Evolutionary conservation across 306 rosid genomes (phyloP).

Genomic region (Quercus dentata): DNA sequence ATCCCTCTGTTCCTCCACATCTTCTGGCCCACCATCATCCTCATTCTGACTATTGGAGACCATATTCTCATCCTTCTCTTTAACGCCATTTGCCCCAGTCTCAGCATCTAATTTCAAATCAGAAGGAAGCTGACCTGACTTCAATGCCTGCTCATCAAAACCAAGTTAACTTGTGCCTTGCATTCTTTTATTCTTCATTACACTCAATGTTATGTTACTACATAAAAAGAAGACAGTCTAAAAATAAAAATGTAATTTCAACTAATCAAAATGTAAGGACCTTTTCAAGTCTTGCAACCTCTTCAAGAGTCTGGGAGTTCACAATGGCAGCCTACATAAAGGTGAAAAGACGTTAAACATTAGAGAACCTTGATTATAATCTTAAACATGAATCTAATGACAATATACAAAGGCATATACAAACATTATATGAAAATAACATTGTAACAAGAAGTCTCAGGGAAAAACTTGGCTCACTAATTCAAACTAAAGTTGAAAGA

Average conservation of each 20-base stretch:
- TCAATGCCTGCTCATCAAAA: slow-evolving; percentile 65
- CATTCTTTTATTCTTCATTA: no score
- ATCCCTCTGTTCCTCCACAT: slow-evolving; percentile 38
- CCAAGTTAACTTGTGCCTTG: neutral
- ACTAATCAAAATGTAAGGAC: slow-evolving; percentile 37
- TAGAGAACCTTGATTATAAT: neutral
- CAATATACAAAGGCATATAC: neutral
- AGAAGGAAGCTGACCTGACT: slow-evolving; percentile 87
- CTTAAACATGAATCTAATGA: neutral
- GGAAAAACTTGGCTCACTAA: no score
- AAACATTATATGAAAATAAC: neutral
- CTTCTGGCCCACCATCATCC: slow-evolving; percentile 39
- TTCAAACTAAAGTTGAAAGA: no score
- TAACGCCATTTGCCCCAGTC: slow-evolving; percentile 24
- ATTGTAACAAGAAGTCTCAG: no score
- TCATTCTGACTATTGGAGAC: slow-evolving; percentile 22
- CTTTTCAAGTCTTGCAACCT: slow-evolving; percentile 98
- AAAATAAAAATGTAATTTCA: neutral
- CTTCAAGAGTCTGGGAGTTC: slow-evolving; percentile 95
- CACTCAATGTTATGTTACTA: neutral
- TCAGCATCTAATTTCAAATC: slow-evolving; percentile 57
- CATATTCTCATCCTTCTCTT: slow-evolving; percentile 35
- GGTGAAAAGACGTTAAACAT: slow-evolving; percentile 21
- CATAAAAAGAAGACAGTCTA: neutral
- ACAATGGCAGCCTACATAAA: slow-evolving; percentile 92